Evolutionary conservation across 2,329 filamentous ascomycete genomes (phyloP).

Genomic region (Trichoderma sp.): DNA sequence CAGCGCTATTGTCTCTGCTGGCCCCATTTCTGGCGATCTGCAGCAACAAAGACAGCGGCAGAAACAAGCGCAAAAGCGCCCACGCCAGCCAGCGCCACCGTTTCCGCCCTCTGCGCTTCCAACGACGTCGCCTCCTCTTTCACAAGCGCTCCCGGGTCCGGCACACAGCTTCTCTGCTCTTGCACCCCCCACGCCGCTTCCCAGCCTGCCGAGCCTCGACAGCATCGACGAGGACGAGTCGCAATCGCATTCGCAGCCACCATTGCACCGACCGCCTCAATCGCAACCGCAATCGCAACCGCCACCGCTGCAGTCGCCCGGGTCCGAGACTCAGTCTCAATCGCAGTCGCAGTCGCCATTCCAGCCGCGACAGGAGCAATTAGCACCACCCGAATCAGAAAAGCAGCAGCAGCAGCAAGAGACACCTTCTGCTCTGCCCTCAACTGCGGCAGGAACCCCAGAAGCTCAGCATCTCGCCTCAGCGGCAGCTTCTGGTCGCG

Average conservation of each 20-base stretch:
- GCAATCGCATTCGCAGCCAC: not conserved
- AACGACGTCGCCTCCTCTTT: conserved; percentile 19
- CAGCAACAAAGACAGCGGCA: conserved; percentile 20
- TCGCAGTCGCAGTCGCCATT: not conserved
- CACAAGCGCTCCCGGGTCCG: not conserved
- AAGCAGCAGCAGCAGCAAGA: not conserved
- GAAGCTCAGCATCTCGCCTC: not conserved
- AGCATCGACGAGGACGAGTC: conserved; percentile 31
- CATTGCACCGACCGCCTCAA: not conserved
- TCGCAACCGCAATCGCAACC: not conserved
- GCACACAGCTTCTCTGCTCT: conserved; percentile 12
- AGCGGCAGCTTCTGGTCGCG: conserved; percentile 4
- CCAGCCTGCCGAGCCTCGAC: conserved; percentile 20
- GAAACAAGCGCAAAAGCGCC: conserved; percentile 20
- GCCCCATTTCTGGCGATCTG: conserved; percentile 17
- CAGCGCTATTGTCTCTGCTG: conserved; percentile 1
- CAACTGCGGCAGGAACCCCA: not conserved
- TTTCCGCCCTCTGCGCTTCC: conserved; percentile 28
- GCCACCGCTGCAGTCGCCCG: not conserved
- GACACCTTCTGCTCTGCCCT: not conserved
- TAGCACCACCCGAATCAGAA: not conserved
- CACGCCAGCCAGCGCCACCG: conserved; percentile 19
- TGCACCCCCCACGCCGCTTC: conserved; percentile 16
- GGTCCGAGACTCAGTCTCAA: not conserved
- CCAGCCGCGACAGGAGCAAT: not conserved